Percentiles rank a stretch among this genome's conserved stretches.
phyloP scores from a whole-genome alignment of 129 eudicot genomes.

The Gnaphalium uliginosum region DNA sequence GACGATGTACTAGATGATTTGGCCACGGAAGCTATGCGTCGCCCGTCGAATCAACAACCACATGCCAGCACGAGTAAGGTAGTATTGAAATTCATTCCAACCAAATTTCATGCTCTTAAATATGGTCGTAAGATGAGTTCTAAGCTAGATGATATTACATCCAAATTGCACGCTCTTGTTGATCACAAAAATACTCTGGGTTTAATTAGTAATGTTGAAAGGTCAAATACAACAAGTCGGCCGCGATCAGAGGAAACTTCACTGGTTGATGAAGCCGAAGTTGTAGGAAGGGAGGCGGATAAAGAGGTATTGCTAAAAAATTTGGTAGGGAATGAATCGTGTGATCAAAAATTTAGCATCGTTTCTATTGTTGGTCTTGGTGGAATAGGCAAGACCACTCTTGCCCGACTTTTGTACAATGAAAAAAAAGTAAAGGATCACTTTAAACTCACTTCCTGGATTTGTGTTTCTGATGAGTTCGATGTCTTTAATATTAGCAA shows the following conservation, averaged over 20 bases:
- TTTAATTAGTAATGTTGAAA: background rate
- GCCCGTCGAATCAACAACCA: background rate
- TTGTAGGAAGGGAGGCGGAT: conserved; percentile 14
- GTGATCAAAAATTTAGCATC: background rate
- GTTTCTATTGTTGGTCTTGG: conserved; percentile 8
- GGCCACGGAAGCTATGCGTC: conserved; percentile 33
- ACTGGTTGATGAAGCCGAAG: background rate
- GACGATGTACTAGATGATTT: conserved; percentile 45
- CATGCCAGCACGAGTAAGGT: background rate
- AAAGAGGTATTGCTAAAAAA: background rate
- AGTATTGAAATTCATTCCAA: background rate
- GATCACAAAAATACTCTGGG: background rate
- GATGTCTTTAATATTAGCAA: background rate
- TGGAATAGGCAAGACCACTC: background rate
- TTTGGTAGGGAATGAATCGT: background rate
- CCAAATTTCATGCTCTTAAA: background rate
- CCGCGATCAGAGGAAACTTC: background rate
- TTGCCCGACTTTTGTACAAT: conserved; percentile 8
- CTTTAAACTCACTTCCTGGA: conserved; percentile 7
- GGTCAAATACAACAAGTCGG: background rate
- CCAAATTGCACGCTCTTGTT: background rate
- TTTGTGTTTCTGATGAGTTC: conserved; percentile 18
- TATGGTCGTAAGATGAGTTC: conserved; percentile 6
- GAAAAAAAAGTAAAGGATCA: background rate
- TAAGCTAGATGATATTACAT: background rate